Evolutionary conservation across 164 flowering plant genomes (phyloP).

Genomic region (Vitis vinifera): ASM3070453v1 NC_081807.1:19910001-19910500

Average conservation of each 20-base stretch:
- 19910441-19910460: conserved; percentile 91
- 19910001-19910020: conserved; percentile 78
- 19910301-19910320: conserved; percentile 94
- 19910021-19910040: conserved; percentile 3
- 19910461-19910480: conserved; percentile 99
- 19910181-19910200: conserved; percentile 78
- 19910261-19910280: no score
- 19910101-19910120: conserved; percentile 96
- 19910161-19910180: conserved; percentile 91
- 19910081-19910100: neutral
- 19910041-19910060: neutral
- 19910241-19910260: neutral
- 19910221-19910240: neutral
- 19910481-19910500: conserved; percentile 76
- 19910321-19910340: conserved; percentile 84
- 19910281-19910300: conserved; percentile 75
- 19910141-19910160: conserved; percentile 91
- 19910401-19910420: conserved; percentile 62
- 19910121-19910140: conserved; percentile 98
- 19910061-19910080: neutral
- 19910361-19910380: neutral
- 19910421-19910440: conserved; percentile 86
- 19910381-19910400: neutral
- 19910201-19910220: conserved; percentile 4
- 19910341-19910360: conserved; percentile 12